Evolutionary conservation across 2,329 filamentous ascomycete genomes (phyloP), one percentile per base, ranked within the genome.

Genomic region (Aspergillus unguis): DNA sequence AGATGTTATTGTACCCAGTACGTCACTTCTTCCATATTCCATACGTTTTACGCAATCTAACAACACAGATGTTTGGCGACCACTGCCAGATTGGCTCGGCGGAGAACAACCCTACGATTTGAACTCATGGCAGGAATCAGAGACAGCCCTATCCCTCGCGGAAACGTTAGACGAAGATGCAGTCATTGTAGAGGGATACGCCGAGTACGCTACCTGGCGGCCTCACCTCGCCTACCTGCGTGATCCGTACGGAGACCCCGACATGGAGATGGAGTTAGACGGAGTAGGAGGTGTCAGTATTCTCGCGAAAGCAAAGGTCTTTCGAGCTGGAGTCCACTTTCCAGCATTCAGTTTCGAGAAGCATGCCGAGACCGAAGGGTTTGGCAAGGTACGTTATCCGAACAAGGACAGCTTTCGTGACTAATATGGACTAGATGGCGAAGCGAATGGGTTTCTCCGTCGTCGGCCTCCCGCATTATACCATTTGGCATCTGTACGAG

Each of bases 221-320:
- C 94, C 94, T 38, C 94, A 99, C 80, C 80, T 99, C 66, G 94
- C 94, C 38, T 99, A 99, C 69, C 83, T 99, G 6, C 87, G 94
- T 54, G 94, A 99, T 68, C 94, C 94, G 2, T 97, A 95, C 65
- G 94, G 94, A 36, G 94, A 99, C 67, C 92, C 92, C 23, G 94
- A 99, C 68, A 96, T 97, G 87, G 94, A 99, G 70, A 97, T 99
- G 94, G 94, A 99, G 65, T 92, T 99, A 63, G 94, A 99, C 63
- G 94, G 94, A 60, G 92, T 99, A 43, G 92, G 94, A 46, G 94
- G 94, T 74, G 94, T 99, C 63, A 96, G 91, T 75, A 99, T 99
- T 65, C 75, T 99, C 62, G 92, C 94, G 42, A 99, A 97, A 74
- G 94, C 94, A 2, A 88, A 87, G 63, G 94, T 99, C 0, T 99